Evolutionary conservation across 2,329 filamentous ascomycete genomes (phyloP).

Genomic region (Raffaelea albimanens): DNA sequence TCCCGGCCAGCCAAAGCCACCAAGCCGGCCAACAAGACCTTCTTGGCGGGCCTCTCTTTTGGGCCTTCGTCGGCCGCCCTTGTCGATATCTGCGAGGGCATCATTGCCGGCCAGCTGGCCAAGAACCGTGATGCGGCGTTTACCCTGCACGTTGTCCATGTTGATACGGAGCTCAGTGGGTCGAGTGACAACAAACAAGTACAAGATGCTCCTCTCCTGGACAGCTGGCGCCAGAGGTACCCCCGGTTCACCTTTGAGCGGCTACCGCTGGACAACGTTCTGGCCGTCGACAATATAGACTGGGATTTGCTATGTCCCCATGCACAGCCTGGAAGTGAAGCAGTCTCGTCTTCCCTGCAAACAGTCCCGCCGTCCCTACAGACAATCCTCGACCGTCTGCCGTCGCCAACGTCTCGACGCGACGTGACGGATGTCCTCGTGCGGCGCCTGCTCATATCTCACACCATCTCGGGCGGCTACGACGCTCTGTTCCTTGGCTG

Average conservation of each 20-base stretch:
- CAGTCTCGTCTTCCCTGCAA: too few species aligned
- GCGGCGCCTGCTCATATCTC: slow-evolving; percentile 59
- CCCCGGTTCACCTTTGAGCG: slow-evolving; percentile 55
- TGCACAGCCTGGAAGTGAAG: too few species aligned
- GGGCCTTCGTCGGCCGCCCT: slow-evolving; percentile 73
- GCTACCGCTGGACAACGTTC: slow-evolving; percentile 54
- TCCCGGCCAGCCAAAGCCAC: slow-evolving; percentile 4
- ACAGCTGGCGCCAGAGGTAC: slow-evolving; percentile 49
- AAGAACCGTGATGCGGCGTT: slow-evolving; percentile 59
- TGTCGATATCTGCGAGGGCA: slow-evolving; percentile 64
- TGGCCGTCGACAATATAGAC: slow-evolving; percentile 41
- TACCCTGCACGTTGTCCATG: slow-evolving; percentile 51
- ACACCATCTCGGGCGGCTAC: slow-evolving; percentile 51
- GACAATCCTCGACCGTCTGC: slow-evolving; percentile 48
- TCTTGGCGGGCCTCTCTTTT: slow-evolving; percentile 74
- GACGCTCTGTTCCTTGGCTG: slow-evolving; percentile 72
- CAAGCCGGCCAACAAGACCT: slow-evolving; percentile 29
- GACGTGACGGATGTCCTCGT: slow-evolving; percentile 66
- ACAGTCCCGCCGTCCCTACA: too few species aligned
- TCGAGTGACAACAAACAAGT: slow-evolving; percentile 9
- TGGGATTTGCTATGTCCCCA: slow-evolving; percentile 37
- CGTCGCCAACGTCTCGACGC: slow-evolving; percentile 64
- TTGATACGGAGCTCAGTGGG: slow-evolving; percentile 32
- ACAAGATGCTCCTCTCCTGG: slow-evolving; percentile 26
- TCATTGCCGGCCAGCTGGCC: slow-evolving; percentile 54